Percentiles rank a stretch among this genome's conserved stretches.
Evolutionary conservation across 2,329 filamentous ascomycete genomes (phyloP).

Genomic region (Trichophyton verrucosum): DNA sequence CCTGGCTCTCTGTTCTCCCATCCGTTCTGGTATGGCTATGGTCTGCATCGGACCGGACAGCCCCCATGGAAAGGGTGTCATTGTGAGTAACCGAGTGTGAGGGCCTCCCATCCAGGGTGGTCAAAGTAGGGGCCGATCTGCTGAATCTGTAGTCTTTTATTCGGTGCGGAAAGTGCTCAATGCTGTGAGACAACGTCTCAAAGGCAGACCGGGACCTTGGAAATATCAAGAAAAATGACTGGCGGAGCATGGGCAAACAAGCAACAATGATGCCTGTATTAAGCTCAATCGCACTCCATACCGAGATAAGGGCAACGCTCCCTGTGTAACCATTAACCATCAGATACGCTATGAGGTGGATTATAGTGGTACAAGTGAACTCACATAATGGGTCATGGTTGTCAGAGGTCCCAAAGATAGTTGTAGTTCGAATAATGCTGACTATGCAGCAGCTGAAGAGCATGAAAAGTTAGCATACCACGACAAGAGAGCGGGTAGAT

Average conservation of each 20-base stretch:
- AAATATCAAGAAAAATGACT: slow-evolving; percentile 18
- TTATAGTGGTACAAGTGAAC: neutral
- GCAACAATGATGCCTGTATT: slow-evolving; percentile 28
- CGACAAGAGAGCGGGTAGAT: neutral
- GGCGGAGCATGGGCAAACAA: slow-evolving; percentile 29
- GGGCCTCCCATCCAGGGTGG: too few relatives aligned
- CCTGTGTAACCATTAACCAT: slow-evolving; percentile 10
- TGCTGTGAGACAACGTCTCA: neutral
- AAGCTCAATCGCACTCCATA: slow-evolving; percentile 30
- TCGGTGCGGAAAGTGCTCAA: neutral
- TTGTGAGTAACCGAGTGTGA: neutral
- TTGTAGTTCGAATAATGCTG: slow-evolving; percentile 23
- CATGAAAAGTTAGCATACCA: neutral
- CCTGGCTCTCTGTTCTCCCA: neutral
- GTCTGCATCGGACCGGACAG: neutral
- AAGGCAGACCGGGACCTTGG: slow-evolving; percentile 11
- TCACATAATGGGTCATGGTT: slow-evolving; percentile 11
- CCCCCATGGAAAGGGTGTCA: neutral
- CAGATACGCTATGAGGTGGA: neutral
- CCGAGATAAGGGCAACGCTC: slow-evolving; percentile 22
- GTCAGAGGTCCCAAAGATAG: slow-evolving; percentile 15
- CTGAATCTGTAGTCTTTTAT: neutral
- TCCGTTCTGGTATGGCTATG: neutral
- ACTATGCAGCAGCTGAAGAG: slow-evolving; percentile 10
- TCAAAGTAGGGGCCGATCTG: neutral